phyloP scores from a whole-genome alignment of 768 basidiomycete species.

The Collybia nuda region DNA sequence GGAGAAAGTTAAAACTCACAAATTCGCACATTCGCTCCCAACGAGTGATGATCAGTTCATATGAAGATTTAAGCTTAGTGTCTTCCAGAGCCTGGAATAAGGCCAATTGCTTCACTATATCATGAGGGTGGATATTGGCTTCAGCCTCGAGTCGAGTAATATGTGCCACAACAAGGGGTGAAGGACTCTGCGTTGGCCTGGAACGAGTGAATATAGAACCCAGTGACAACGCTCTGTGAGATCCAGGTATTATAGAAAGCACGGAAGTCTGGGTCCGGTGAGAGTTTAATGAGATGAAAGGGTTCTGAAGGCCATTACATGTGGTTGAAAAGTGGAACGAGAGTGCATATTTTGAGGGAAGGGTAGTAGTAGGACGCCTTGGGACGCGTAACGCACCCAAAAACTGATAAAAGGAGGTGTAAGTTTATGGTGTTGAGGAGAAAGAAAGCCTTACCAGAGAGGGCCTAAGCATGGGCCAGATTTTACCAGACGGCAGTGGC shows the following conservation, averaged over 20 bases:
- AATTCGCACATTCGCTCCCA: slow-evolving; percentile 87
- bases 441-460: neutral
- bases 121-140: slow-evolving; percentile 71
- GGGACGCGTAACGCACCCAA: slow-evolving; percentile 37
- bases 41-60: slow-evolving; percentile 70
- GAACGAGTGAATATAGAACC: slow-evolving; percentile 49
- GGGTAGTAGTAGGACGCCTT: slow-evolving; percentile 10
- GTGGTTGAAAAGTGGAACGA: slow-evolving; percentile 10
- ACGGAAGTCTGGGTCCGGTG: slow-evolving; percentile 12
- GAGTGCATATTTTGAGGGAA: slow-evolving; percentile 2
- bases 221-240: slow-evolving; percentile 35
- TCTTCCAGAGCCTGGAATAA: slow-evolving; percentile 67
- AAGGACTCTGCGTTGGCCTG: slow-evolving; percentile 44
- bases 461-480: slow-evolving; percentile 9
- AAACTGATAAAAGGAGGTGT: slow-evolving; percentile 25
- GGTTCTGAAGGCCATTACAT: slow-evolving; percentile 8
- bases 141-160: slow-evolving; percentile 77
- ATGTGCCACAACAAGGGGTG: slow-evolving; percentile 65
- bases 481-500: neutral
- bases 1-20: slow-evolving; percentile 43
- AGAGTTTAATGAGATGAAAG: slow-evolving; percentile 8
- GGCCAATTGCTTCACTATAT: slow-evolving; percentile 67
- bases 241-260: slow-evolving; percentile 15
- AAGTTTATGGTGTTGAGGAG: neutral
- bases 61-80: slow-evolving; percentile 65